These are phyloP conservation scores for Paramecium octaurelia DNA, from an alignment of 73 alveolate genomes.

Conservation along the genomic window DNA sequence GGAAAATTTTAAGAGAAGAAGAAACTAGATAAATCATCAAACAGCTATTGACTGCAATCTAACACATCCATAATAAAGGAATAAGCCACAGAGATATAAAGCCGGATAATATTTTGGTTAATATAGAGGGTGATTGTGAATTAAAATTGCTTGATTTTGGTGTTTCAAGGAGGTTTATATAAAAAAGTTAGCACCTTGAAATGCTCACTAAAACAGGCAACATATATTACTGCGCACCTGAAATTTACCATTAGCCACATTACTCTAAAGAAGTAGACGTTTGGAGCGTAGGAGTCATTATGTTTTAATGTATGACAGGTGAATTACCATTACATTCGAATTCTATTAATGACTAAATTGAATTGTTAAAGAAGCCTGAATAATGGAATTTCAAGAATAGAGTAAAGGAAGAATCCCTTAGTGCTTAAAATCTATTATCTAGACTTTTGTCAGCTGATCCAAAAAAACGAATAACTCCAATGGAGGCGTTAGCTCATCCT, in stretches of 20 bases:
- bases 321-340: background rate
- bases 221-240: slow-evolving; percentile 24
- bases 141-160: slow-evolving; percentile 33
- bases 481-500: slow-evolving; percentile 86
- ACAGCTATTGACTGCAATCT: slow-evolving; percentile 1
- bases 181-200: background rate
- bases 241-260: background rate
- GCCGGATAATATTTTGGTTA: slow-evolving; percentile 58
- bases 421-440: slow-evolving; percentile 3
- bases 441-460: background rate
- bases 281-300: slow-evolving; percentile 17
- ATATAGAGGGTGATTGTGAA: background rate
- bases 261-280: slow-evolving; percentile 1
- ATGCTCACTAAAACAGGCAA: slow-evolving; percentile 42
- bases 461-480: slow-evolving; percentile 67
- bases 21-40: slow-evolving; percentile 12
- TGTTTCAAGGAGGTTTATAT: slow-evolving; percentile 1
- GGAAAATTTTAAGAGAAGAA: slow-evolving; percentile 6
- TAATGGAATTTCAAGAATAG: background rate
- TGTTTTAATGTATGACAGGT: slow-evolving; percentile 17
- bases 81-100: slow-evolving; percentile 57
- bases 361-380: background rate
- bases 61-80: slow-evolving; percentile 46
- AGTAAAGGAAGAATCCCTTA: background rate
- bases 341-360: background rate